Evolutionary conservation across 257 asterid genomes (phyloP).

Genomic region (Salvia rosmarinus): DNA sequence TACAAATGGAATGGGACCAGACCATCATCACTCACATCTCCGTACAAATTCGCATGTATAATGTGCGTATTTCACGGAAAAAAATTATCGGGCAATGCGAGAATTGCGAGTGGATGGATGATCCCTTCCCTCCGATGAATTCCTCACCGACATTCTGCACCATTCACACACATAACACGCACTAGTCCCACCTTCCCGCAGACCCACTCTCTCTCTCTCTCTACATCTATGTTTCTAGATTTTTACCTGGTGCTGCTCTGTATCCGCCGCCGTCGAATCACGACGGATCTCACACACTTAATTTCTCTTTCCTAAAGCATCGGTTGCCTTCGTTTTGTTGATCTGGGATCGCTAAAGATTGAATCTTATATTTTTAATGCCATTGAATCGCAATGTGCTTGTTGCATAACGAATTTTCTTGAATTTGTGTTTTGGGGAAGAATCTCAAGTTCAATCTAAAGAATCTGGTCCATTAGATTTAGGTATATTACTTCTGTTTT

Average conservation of each 20-base stretch:
- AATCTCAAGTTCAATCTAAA: slow-evolving; percentile 24
- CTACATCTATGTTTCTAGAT: background rate
- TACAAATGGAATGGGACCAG: background rate
- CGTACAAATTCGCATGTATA: slow-evolving; percentile 16
- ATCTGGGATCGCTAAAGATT: slow-evolving; percentile 35
- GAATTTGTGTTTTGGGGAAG: slow-evolving; percentile 9
- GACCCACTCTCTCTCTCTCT: background rate
- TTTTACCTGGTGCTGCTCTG: background rate
- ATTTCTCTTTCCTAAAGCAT: background rate
- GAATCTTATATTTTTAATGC: background rate
- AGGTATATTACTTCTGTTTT: background rate
- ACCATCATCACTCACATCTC: background rate
- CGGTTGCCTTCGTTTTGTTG: background rate
- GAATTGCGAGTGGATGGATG: slow-evolving; percentile 13
- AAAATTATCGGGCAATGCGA: background rate
- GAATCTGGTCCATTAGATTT: slow-evolving; percentile 24
- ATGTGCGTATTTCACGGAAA: slow-evolving; percentile 21
- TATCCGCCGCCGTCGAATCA: slow-evolving; percentile 31
- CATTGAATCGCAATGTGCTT: slow-evolving; percentile 29
- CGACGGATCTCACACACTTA: slow-evolving; percentile 26
- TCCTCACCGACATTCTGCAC: slow-evolving; percentile 23
- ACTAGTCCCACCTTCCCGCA: background rate
- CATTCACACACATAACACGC: slow-evolving; percentile 28
- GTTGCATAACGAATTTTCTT: background rate
- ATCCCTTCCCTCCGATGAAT: background rate